Evolutionary conservation across 352 stramenopile genomes (phyloP), one percentile per base, ranked within the genome.

Genomic region (Thraustochytrium striatum): DNA sequence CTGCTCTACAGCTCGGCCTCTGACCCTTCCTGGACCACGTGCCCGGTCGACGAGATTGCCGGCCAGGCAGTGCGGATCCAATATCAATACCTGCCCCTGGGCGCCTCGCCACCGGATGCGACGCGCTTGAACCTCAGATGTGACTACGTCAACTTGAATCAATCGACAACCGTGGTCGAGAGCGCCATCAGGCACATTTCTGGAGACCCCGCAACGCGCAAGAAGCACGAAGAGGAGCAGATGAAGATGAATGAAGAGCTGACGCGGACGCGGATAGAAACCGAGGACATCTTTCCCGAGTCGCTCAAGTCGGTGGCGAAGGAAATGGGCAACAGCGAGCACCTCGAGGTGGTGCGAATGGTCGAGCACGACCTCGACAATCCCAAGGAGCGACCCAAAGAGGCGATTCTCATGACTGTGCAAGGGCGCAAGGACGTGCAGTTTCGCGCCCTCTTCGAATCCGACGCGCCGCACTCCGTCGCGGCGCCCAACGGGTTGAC

Each of bases 1-100:
- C 35, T 75, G 19, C 32, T 58, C 9, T 38, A 75, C 52, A 62
- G 41, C 21, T 75, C 65, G 35, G 36, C 65, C 32, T 16, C 47
- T 25, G 47, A 55, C 25, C 21, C 3, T 21, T 75, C 30, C 41
- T 0, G 7, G 30, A 8, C 21, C 8, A 9, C 52, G 0, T 9
- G 52, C 8, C 21, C 52, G 19, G 47, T 75, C 21, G 5, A 65
- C 16, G 3, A 19, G 21, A 13, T 30, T 13, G 21, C 11, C 32
- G 65, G 52, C 43, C 36, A 28, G 41, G 2, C 19, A 1, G 9
- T 52, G 33, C 59, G 59, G 2, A 13, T 52, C 41, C 41, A n/a
- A 3, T 70, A 70, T n/a, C 36, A 70, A 1, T n/a, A 44, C 8
- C n/a, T 70, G 21, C 59, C 59, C 16, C 2, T 32, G 9, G 36